These are phyloP conservation scores for Dichotomocladium elegans DNA, from an alignment of 371 early-diverging fungal genomes.

Conservation along the genomic window DNA sequence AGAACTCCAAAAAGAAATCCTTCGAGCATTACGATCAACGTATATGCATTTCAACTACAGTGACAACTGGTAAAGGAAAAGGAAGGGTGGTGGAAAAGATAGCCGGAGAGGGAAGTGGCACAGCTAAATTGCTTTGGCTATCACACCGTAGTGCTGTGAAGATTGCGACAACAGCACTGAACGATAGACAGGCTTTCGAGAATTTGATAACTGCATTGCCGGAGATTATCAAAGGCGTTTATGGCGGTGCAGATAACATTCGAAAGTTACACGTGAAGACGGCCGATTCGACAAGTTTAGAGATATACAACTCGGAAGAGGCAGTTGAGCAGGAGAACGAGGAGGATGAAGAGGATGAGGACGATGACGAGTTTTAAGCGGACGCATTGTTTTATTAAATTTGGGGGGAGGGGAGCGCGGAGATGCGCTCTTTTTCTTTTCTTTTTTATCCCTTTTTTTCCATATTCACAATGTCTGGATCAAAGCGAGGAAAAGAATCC, in stretches of 20 bases:
- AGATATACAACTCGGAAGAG: constrained; percentile 56
- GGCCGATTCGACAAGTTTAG: constrained; percentile 72
- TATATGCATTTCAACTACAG: constrained; percentile 73
- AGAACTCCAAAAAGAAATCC: constrained; percentile 68
- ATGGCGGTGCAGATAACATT: constrained; percentile 75
- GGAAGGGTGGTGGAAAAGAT: too few relatives aligned
- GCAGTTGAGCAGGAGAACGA: constrained; percentile 25
- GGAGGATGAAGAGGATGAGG: constrained; percentile 21
- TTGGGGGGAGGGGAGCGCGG: background rate
- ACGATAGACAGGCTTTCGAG: constrained; percentile 61
- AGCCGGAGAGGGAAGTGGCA: too few relatives aligned
- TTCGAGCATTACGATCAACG: constrained; percentile 69
- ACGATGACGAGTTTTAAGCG: background rate
- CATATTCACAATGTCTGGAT: constrained; percentile 9
- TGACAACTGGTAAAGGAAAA: constrained; percentile 62
- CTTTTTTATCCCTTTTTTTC: too few relatives aligned
- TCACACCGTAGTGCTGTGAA: constrained; percentile 64
- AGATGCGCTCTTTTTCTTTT: too few relatives aligned
- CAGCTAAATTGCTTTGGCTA: too few relatives aligned
- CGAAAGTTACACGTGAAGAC: constrained; percentile 80
- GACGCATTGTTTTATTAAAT: background rate
- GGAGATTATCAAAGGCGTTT: constrained; percentile 56
- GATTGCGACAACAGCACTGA: constrained; percentile 63
- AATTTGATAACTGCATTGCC: constrained; percentile 69
- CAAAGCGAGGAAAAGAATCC: constrained; percentile 20